Evolutionary conservation across 1,139 yeast species (phyloP).

Genomic region (Chernovozyma sophiae-reginae): DNA sequence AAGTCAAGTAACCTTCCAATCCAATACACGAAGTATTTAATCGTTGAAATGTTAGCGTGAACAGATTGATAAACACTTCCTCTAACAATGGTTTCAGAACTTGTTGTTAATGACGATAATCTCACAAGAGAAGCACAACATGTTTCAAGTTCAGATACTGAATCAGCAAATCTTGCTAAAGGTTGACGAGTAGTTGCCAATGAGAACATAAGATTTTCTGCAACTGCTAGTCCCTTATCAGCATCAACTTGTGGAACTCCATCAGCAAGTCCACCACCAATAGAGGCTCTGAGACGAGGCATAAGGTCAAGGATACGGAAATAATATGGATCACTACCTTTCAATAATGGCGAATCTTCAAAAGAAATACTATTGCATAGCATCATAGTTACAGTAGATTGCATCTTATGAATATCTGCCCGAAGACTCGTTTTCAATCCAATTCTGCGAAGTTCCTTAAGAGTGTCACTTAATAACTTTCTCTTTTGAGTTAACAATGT

Average conservation of each 20-base stretch:
- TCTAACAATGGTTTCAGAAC: constrained; percentile 10
- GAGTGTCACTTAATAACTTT: constrained; percentile 69
- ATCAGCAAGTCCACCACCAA: constrained; percentile 49
- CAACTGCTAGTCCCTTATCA: constrained; percentile 73
- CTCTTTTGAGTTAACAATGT: constrained; percentile 77
- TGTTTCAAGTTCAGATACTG: constrained; percentile 11
- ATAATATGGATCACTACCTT: constrained; percentile 56
- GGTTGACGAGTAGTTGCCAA: constrained; percentile 50
- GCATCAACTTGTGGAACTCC: constrained; percentile 78
- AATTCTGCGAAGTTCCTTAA: constrained; percentile 67
- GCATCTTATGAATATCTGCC: constrained; percentile 58
- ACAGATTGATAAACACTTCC: constrained; percentile 18
- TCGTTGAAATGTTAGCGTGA: constrained; percentile 15
- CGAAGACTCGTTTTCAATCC: constrained; percentile 70
- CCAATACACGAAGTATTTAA: constrained; percentile 27
- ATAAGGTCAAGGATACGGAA: constrained; percentile 71
- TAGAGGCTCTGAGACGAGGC: constrained; percentile 72
- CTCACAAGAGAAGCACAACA: constrained; percentile 14
- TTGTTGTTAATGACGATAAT: constrained; percentile 13
- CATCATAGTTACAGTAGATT: constrained; percentile 59
- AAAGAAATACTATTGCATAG: constrained; percentile 54
- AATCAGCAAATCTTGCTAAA: constrained; percentile 27
- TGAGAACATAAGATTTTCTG: constrained; percentile 65
- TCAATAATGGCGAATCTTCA: constrained; percentile 26
- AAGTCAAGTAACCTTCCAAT: constrained; percentile 49